Conservation (phyloP, 2,329 filamentous ascomycete species). For the Monosporascus sp. region DNA sequence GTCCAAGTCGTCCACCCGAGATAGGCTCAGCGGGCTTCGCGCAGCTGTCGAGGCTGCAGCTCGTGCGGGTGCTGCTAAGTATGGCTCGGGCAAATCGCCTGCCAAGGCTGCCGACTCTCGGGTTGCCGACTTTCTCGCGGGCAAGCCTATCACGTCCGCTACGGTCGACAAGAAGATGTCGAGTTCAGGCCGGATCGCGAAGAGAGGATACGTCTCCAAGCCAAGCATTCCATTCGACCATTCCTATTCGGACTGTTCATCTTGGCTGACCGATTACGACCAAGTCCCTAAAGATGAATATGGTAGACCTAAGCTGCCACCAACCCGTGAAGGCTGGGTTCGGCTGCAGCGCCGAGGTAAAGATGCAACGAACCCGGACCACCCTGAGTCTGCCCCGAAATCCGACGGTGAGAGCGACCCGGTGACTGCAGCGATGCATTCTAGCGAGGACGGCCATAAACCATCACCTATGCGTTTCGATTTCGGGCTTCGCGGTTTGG, state of each 20-base stretch:
- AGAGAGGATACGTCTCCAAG: background rate
- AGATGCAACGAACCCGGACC: too few species aligned
- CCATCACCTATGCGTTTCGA: too few species aligned
- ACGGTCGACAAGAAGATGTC: background rate
- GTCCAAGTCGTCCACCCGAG: background rate
- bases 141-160: background rate
- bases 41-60: constrained; percentile 3
- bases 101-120: background rate
- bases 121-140: constrained; percentile 1
- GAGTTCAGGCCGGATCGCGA: background rate
- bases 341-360: too few species aligned
- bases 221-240: constrained; percentile 1
- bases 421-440: too few species aligned
- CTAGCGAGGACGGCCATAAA: too few species aligned
- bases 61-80: constrained; percentile 1
- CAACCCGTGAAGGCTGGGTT: background rate
- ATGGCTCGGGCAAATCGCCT: background rate
- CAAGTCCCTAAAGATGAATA: background rate
- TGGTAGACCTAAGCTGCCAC: background rate
- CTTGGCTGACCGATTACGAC: constrained; percentile 3
- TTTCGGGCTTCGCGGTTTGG: too few species aligned
- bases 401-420: too few species aligned
- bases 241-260: background rate
- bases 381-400: too few species aligned
- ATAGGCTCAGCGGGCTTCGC: background rate